Evolutionary conservation across 2,329 filamentous ascomycete species (phyloP).

Genomic region (Fusarium keratoplasticum): DNA sequence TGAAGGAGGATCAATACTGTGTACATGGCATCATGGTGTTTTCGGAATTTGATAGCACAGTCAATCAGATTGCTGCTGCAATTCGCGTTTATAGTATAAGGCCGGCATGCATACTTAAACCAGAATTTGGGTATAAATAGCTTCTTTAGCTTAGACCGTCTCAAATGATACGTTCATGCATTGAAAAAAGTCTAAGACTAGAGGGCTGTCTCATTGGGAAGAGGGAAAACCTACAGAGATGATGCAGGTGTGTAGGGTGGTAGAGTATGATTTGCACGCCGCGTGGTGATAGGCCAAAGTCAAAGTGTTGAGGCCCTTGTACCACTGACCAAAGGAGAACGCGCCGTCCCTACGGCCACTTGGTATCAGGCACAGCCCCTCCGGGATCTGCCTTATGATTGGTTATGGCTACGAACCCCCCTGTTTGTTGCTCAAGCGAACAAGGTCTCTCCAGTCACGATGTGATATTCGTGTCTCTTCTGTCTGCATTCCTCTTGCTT

Average conservation of each 20-base stretch:
- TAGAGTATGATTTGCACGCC: background rate
- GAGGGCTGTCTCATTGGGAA: background rate
- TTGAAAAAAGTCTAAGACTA: background rate
- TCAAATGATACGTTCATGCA: background rate
- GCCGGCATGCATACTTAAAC: no score
- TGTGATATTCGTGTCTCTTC: no score
- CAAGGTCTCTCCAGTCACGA: no score
- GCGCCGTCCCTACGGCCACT: no score
- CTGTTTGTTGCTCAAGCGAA: background rate
- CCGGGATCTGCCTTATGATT: background rate
- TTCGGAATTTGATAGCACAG: no score
- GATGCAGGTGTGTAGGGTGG: background rate
- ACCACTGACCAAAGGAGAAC: background rate
- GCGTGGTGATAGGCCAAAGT: background rate
- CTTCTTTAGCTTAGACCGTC: background rate
- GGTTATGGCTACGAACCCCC: background rate
- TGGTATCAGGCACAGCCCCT: background rate
- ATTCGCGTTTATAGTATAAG: no score
- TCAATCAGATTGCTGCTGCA: no score
- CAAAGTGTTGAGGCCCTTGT: background rate
- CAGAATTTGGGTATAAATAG: background rate
- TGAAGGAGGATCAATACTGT: no score
- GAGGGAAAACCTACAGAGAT: background rate
- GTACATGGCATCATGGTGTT: no score
- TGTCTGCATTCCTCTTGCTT: no score